Evolutionary conservation across 2,329 filamentous ascomycete species (phyloP).

Genomic region (Xylariaceae sp.): DNA sequence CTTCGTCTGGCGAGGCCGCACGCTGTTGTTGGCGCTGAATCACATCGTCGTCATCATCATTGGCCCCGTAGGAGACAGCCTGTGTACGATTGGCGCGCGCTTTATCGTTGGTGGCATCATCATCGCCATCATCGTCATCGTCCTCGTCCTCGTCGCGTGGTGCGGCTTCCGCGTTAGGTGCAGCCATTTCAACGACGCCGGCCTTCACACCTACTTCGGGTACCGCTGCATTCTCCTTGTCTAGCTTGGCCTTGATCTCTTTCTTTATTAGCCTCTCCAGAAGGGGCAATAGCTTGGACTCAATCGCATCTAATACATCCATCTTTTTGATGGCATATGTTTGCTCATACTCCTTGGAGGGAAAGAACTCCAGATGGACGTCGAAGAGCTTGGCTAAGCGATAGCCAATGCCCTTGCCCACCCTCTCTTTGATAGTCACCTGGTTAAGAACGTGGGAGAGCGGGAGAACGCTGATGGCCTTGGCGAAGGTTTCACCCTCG

Average conservation of each 20-base stretch:
- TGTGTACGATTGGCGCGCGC: constrained; percentile 72
- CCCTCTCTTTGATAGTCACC: constrained; percentile 73
- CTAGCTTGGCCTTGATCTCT: constrained; percentile 79
- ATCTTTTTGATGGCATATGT: constrained; percentile 78
- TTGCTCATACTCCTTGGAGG: constrained; percentile 73
- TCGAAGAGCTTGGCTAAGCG: constrained; percentile 79
- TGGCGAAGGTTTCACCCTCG: constrained; percentile 76
- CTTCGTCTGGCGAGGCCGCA: constrained; percentile 54
- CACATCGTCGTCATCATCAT: constrained; percentile 84
- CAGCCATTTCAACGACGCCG: constrained; percentile 51
- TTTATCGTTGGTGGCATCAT: constrained; percentile 72
- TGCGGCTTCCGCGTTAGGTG: constrained; percentile 31
- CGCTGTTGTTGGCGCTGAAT: constrained; percentile 62
- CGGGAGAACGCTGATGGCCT: constrained; percentile 83
- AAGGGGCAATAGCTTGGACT: constrained; percentile 70
- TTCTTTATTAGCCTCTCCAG: constrained; percentile 67
- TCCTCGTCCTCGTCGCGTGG: constrained; percentile 54
- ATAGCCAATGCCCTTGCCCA: constrained; percentile 66
- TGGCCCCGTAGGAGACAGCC: constrained; percentile 83
- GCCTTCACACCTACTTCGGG: constrained; percentile 64
- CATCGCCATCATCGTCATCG: constrained; percentile 72
- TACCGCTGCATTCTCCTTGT: constrained; percentile 62
- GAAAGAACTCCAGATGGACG: constrained; percentile 79
- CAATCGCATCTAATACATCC: constrained; percentile 77
- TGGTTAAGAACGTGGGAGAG: constrained; percentile 81